Conservation (phyloP, 1,139 yeast genomes). For the Saccharomyces hybrid region DNA sequence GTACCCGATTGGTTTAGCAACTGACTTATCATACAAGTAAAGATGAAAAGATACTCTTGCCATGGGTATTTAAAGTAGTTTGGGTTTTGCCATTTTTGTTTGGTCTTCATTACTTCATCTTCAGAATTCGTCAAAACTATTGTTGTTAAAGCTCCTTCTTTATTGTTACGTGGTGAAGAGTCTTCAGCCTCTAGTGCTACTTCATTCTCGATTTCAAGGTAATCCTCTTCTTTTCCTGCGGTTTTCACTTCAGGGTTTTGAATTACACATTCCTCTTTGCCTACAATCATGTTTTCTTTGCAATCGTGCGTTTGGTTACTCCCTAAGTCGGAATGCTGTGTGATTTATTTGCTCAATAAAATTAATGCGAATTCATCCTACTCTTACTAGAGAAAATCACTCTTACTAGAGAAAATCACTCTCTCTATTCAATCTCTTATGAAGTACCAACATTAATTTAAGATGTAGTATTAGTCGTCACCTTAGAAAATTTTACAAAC, state of each 20-base stretch:
- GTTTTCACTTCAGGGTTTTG: neutral
- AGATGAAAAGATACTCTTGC: constrained; percentile 32
- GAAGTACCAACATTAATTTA: too few species aligned
- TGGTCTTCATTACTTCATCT: neutral
- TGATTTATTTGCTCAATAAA: too few species aligned
- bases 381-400: too few species aligned
- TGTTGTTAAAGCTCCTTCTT: neutral
- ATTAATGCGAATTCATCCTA: too few species aligned
- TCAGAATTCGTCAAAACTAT: neutral
- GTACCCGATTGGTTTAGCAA: constrained; percentile 32
- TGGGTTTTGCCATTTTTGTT: constrained; percentile 18
- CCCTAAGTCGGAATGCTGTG: too few species aligned
- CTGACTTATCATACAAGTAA: constrained; percentile 37
- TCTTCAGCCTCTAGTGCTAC: neutral
- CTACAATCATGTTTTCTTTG: too few species aligned
- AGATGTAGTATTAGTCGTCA: too few species aligned
- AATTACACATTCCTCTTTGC: neutral
- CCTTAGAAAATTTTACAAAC: too few species aligned
- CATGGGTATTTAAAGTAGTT: constrained; percentile 15
- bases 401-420: too few species aligned
- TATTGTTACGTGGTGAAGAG: neutral
- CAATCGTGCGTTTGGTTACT: too few species aligned
- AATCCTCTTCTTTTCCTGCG: neutral
- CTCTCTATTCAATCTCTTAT: too few species aligned
- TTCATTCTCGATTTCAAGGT: neutral